Evolutionary conservation across 2,329 filamentous ascomycete species (phyloP).

Genomic region (Pestalotiopsis sp.): DNA sequence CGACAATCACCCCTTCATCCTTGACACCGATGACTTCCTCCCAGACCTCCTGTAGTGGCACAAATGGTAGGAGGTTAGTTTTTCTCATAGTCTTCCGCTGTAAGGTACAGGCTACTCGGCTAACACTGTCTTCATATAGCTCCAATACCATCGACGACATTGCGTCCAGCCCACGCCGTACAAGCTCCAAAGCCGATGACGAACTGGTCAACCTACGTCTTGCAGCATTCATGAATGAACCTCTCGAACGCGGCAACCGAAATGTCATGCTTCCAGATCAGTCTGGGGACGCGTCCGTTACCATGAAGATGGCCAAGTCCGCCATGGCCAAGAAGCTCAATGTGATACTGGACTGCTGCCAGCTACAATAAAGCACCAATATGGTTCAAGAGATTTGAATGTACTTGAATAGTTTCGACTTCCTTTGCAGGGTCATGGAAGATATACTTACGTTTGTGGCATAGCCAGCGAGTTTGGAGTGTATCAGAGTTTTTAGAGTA

Average conservation of each 20-base stretch:
- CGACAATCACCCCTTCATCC: not conserved
- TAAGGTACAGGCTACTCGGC: no score
- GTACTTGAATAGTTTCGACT: not conserved
- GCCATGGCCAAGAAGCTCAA: not conserved
- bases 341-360: not conserved
- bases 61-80: not conserved
- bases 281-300: not conserved
- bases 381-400: not conserved
- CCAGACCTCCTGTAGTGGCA: not conserved
- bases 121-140: no score
- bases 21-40: not conserved
- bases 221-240: not conserved
- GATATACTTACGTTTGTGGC: not conserved
- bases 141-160: not conserved
- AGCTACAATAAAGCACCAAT: not conserved
- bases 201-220: not conserved
- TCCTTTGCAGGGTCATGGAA: not conserved
- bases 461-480: no score
- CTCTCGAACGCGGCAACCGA: not conserved
- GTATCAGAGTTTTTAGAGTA: not conserved
- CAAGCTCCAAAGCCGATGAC: not conserved
- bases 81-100: not conserved
- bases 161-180: not conserved
- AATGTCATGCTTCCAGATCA: constrained; percentile 3
- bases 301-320: not conserved